Conservation (phyloP, 2,329 filamentous ascomycete species). For the Cyphellophora europaea region DNA sequence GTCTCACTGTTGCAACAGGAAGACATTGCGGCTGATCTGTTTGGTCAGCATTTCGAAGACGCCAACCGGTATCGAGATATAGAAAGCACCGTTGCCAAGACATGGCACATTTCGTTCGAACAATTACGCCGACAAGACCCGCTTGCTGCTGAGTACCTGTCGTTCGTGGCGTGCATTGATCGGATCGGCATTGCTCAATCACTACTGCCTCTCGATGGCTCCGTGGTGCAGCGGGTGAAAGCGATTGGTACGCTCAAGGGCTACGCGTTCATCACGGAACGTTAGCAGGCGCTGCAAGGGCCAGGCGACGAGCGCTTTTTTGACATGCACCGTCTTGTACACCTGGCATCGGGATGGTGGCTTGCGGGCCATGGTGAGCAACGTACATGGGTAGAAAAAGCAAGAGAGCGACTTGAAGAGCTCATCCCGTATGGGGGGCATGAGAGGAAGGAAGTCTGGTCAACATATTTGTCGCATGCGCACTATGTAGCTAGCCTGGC, state of each 20-base stretch:
- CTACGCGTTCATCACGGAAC: constrained; percentile 27
- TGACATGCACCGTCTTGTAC: constrained; percentile 27
- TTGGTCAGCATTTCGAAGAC: constrained; percentile 26
- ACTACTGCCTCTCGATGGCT: constrained; percentile 20
- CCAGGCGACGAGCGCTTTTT: constrained; percentile 3
- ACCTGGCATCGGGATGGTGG: constrained; percentile 26
- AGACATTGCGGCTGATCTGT: constrained; percentile 20
- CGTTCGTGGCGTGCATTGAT: constrained; percentile 25
- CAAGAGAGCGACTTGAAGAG: constrained; percentile 15
- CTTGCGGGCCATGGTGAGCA: constrained; percentile 17
- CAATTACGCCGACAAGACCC: constrained; percentile 22
- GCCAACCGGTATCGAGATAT: constrained; percentile 20
- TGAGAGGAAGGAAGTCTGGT: constrained; percentile 18
- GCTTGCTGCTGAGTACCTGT: constrained; percentile 27
- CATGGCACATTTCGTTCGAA: constrained; percentile 29
- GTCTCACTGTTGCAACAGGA: constrained; percentile 18
- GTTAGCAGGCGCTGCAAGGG: too few relatives aligned
- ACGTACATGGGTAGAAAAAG: constrained; percentile 11
- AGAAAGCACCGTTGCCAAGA: constrained; percentile 26
- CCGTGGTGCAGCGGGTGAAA: constrained; percentile 16
- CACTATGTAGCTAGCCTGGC: background rate
- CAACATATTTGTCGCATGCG: constrained; percentile 24
- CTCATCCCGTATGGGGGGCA: constrained; percentile 16
- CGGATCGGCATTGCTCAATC: constrained; percentile 24
- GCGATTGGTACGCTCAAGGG: constrained; percentile 24